phyloP scores from a whole-genome alignment of 169 alveolate genomes.

The Besnoitia besnoiti region DNA sequence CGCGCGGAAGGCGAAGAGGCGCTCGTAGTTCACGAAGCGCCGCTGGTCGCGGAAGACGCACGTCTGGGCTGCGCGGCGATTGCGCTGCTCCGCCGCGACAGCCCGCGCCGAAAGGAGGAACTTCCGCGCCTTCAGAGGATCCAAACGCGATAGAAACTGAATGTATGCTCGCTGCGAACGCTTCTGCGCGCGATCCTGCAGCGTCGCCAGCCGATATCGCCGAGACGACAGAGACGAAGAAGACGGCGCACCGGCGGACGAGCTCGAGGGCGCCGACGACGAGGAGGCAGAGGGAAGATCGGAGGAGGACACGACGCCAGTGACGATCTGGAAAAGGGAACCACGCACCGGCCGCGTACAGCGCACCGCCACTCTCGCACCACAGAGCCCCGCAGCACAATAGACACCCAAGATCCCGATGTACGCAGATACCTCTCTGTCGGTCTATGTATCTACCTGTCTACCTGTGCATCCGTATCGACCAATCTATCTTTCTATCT shows the following conservation, averaged over 20 bases:
- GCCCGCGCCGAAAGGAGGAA: slow-evolving; percentile 39
- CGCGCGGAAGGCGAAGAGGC: slow-evolving; percentile 42
- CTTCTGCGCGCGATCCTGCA: neutral
- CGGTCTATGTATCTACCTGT: neutral
- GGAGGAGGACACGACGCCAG: no score
- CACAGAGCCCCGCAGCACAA: no score
- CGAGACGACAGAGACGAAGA: neutral
- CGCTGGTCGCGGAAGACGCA: slow-evolving; percentile 8
- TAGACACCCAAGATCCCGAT: no score
- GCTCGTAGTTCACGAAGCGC: slow-evolving; percentile 16
- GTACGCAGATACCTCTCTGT: neutral
- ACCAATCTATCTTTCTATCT: neutral
- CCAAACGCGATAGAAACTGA: slow-evolving; percentile 9
- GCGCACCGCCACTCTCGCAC: no score
- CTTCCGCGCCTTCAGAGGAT: slow-evolving; percentile 50
- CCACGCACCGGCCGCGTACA: no score
- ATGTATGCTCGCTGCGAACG: neutral
- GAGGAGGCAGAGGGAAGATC: neutral
- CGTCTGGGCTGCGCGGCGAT: slow-evolving; percentile 12
- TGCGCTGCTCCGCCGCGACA: slow-evolving; percentile 38
- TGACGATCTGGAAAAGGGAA: no score
- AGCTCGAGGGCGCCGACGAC: neutral
- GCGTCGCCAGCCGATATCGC: no score
- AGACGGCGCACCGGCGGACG: neutral
- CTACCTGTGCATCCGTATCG: neutral